These are phyloP conservation scores for Sclerotinia subarctica DNA, from an alignment of 2,329 filamentous ascomycete genomes.

Conservation along the genomic window DNA sequence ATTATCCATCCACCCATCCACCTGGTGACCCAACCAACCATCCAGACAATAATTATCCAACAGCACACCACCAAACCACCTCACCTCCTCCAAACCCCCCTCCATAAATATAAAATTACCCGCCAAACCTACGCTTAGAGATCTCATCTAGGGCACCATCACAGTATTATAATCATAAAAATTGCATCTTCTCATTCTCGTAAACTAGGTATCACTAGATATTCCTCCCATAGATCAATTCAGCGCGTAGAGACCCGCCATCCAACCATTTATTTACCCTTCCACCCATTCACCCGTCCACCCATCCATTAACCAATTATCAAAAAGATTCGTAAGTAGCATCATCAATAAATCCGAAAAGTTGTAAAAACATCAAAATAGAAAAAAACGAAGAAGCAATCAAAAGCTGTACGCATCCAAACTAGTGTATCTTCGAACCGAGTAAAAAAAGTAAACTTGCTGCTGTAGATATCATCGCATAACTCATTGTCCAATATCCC, in stretches of 20 bases:
- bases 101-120: too few species aligned
- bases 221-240: neutral
- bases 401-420: neutral
- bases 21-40: too few species aligned
- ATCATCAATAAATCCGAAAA: neutral
- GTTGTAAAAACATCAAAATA: neutral
- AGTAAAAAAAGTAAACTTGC: neutral
- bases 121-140: too few species aligned
- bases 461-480: conserved; percentile 1
- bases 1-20: too few species aligned
- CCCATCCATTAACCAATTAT: neutral
- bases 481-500: conserved; percentile 3
- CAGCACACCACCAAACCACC: too few species aligned
- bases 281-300: neutral
- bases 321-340: neutral
- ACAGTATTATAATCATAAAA: neutral
- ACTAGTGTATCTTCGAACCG: conserved; percentile 1
- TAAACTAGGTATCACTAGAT: neutral
- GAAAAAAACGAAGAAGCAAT: neutral
- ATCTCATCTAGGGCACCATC: too few species aligned
- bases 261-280: too few species aligned
- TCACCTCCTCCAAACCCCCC: too few species aligned
- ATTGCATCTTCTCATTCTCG: neutral
- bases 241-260: neutral
- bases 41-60: too few species aligned